Evolutionary conservation across 495 filamentous ascomycete genomes (phyloP).

Genomic region (Lentithecium fluviatile): DNA sequence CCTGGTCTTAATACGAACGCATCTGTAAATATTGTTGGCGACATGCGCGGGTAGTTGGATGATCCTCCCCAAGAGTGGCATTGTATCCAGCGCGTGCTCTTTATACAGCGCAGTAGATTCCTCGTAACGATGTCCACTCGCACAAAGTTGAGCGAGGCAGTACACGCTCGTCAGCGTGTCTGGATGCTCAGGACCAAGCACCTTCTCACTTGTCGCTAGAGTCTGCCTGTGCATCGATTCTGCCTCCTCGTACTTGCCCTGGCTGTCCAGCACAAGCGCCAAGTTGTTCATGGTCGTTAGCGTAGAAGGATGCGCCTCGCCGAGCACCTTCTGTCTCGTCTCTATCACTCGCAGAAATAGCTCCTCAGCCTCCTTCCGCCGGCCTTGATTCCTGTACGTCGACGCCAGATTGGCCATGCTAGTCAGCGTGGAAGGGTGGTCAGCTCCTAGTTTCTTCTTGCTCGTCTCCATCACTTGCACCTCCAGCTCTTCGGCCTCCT

Average conservation of each 20-base stretch:
- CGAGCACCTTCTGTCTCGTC: conserved; percentile 10
- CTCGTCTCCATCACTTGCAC: no score
- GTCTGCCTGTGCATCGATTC: conserved; percentile 1
- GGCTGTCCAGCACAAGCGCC: neutral
- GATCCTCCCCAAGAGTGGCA: conserved; percentile 5
- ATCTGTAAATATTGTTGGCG: conserved; percentile 9
- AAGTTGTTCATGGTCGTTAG: conserved; percentile 17
- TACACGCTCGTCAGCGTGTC: conserved; percentile 22
- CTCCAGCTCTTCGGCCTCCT: no score
- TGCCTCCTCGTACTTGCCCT: conserved; percentile 12
- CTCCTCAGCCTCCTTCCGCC: no score
- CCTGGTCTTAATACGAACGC: neutral
- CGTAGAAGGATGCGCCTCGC: conserved; percentile 11
- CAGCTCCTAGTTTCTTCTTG: conserved; percentile 8
- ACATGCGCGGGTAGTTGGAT: conserved; percentile 14
- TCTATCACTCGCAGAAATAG: neutral
- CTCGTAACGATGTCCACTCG: conserved; percentile 18
- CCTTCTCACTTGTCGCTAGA: conserved; percentile 6
- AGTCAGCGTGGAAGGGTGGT: conserved; percentile 18
- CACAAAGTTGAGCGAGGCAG: conserved; percentile 22
- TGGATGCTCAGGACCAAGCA: conserved; percentile 14
- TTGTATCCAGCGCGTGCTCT: conserved; percentile 24
- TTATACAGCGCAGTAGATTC: conserved; percentile 21
- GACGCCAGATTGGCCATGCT: conserved; percentile 10
- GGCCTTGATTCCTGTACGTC: no score